These are phyloP conservation scores for Stereocaulon alpinum DNA, from an alignment of 495 filamentous ascomycete species.

Conservation along the genomic window DNA sequence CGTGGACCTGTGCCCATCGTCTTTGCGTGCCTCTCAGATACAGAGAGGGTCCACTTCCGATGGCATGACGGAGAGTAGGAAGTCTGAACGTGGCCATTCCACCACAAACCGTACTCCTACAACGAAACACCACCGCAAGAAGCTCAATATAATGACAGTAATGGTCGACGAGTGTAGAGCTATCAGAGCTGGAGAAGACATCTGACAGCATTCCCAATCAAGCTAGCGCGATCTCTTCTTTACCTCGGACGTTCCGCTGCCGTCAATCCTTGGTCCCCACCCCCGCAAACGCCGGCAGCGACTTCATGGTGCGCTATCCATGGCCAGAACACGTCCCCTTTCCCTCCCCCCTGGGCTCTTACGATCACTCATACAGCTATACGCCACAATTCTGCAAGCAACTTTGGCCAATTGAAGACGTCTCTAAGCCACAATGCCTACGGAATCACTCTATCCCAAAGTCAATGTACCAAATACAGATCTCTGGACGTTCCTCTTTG, in stretches of 20 bases:
- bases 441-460: constrained; percentile 34
- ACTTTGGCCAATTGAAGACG: not conserved
- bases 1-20: constrained; percentile 85
- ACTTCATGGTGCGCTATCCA: not conserved
- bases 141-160: not conserved
- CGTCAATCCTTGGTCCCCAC: too few relatives aligned
- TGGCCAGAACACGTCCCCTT: not conserved
- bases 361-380: not conserved
- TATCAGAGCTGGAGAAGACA: too few relatives aligned
- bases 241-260: too few relatives aligned
- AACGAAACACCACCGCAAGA: not conserved
- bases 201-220: too few relatives aligned
- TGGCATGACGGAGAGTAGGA: constrained; percentile 23
- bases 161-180: not conserved
- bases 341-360: not conserved
- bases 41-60: constrained; percentile 21
- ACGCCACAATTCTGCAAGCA: not conserved
- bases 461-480: constrained; percentile 57
- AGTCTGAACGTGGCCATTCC: constrained; percentile 25
- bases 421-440: constrained; percentile 16
- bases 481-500: constrained; percentile 68
- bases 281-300: too few relatives aligned
- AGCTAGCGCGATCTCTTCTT: too few relatives aligned
- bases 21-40: constrained; percentile 43
- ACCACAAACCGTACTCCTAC: not conserved